Evolutionary conservation across 2,329 filamentous ascomycete species (phyloP).

Genomic region (Fusarium sp.): DNA sequence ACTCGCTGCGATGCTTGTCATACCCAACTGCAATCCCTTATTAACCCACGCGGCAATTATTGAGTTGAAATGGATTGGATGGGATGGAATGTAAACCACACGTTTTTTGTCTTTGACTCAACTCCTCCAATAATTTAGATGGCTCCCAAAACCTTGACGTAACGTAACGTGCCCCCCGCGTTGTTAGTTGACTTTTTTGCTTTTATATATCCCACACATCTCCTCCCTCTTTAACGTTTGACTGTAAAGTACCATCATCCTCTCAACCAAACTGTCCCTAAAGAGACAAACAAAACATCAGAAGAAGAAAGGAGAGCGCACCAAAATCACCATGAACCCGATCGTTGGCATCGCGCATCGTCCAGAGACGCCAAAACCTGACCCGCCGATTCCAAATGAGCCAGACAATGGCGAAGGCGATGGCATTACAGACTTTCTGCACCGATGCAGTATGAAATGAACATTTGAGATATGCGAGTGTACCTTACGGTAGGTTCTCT

Average conservation of each 20-base stretch:
- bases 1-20: slow-evolving; percentile 2
- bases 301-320: neutral
- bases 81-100: slow-evolving; percentile 19
- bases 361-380: slow-evolving; percentile 45
- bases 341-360: slow-evolving; percentile 32
- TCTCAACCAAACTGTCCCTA: neutral
- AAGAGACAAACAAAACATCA: neutral
- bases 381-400: slow-evolving; percentile 43
- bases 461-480: neutral
- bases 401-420: slow-evolving; percentile 45
- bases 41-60: neutral
- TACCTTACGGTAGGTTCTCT: slow-evolving; percentile 13
- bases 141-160: slow-evolving; percentile 27
- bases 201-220: slow-evolving; percentile 20
- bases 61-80: slow-evolving; percentile 1
- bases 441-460: neutral
- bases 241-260: neutral
- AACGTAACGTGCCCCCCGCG: slow-evolving; percentile 21
- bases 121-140: slow-evolving; percentile 18
- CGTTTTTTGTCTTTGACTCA: slow-evolving; percentile 1
- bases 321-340: slow-evolving; percentile 8
- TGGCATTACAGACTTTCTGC: slow-evolving; percentile 42
- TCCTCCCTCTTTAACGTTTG: neutral
- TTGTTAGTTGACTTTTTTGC: slow-evolving; percentile 14
- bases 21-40: slow-evolving; percentile 9